Base-by-base conservation (phyloP, 129 eudicot species). In the Saussurea involucrata region DNA sequence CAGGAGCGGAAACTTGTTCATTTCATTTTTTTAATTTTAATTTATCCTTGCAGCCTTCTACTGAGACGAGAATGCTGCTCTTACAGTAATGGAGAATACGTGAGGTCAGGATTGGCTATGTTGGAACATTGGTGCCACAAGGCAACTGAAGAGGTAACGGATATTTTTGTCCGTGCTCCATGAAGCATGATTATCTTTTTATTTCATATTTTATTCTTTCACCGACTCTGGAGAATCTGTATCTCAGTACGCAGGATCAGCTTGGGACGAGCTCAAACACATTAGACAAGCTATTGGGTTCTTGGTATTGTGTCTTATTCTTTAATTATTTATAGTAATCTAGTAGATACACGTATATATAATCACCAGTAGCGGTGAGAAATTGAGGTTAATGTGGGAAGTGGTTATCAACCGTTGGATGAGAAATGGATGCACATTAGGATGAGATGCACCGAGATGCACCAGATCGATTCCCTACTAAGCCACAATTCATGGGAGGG, bases 191-290 rank as follows among this genome's bases (percentile, higher is more conserved):
- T 63, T 73, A 37, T 68, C 27, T 22, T 77, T 72, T 3, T 73
- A 69, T 76, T 71, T 20, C 49, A 6, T 76, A 6, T 49, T 12
- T 36, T 82, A 33, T 64, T 42, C 15, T 66, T 66, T 67, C 25
- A 66, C 53, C 55, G 65, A 32, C 72, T 80, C 46, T 74, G 37
- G 68, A 69, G 72, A 83, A 75, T 44, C 15, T 32, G 31, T 76
- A 42, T 80, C 67, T 17, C 96, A 95, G 99, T 92, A 86, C 72
- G 87, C 96, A 72, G 99, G 99, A 55, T 86, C 96, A 27, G 85
- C 98, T 46, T 94, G 97, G 97, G 98, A 94, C 67, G 98, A 94
- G 90, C 98, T 94, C 64, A 95, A 86, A 89, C 97, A 95, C 86
- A 95, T 95, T 57, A 83, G 96, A 79, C 99, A 92, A 82, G 93